A percentile compares a stretch with the other conserved stretches of the same genome.
These are phyloP conservation scores for Penicillium daleae DNA, from an alignment of 495 filamentous ascomycete genomes.

Conservation along the genomic window DNA sequence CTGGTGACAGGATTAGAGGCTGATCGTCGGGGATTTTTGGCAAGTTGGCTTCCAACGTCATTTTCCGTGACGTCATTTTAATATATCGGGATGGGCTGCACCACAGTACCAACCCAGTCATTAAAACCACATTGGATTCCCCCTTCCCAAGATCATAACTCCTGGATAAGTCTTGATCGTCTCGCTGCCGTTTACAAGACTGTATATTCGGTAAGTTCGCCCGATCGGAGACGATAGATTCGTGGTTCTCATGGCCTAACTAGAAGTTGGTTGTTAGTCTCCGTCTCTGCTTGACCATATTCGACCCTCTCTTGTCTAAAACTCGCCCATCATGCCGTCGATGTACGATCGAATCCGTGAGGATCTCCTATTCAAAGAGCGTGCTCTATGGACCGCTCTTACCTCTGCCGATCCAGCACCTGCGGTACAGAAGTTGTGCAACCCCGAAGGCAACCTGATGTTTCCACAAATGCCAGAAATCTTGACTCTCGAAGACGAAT, in stretches of 20 bases:
- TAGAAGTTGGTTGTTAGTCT: background rate
- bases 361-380: conserved; percentile 46
- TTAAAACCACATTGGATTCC: conserved; percentile 11
- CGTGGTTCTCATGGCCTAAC: background rate
- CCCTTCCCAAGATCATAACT: too few relatives aligned
- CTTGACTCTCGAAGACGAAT: conserved; percentile 38
- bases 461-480: conserved; percentile 43
- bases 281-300: background rate
- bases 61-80: conserved; percentile 32
- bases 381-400: conserved; percentile 47
- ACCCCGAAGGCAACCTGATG: conserved; percentile 40
- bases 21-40: conserved; percentile 20
- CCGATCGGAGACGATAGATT: background rate
- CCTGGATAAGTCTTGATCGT: background rate
- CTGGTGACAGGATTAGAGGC: conserved; percentile 7
- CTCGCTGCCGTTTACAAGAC: background rate
- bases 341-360: conserved; percentile 52
- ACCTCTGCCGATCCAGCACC: conserved; percentile 48
- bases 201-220: background rate
- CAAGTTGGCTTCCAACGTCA: conserved; percentile 23
- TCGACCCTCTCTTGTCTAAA: background rate
- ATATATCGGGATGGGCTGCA: conserved; percentile 14
- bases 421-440: conserved; percentile 43
- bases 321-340: conserved; percentile 34
- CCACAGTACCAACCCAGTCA: background rate